Conservation (phyloP, 805 yeast genomes). For the Maudiozyma saulgeensis region DNA sequence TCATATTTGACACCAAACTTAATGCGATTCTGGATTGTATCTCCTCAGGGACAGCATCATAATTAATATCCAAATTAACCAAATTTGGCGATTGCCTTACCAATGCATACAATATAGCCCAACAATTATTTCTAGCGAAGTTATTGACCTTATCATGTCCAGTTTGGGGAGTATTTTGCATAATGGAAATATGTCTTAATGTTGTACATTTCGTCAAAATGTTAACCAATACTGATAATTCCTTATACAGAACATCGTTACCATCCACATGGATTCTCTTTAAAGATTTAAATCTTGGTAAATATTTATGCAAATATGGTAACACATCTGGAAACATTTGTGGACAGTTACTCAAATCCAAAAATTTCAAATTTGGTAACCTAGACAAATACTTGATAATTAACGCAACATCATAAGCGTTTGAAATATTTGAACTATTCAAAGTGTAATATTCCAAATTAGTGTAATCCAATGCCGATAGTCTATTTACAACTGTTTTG, state of each 20-base stretch:
- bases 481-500: constrained; percentile 20
- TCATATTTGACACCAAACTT: constrained; percentile 78
- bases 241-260: constrained; percentile 48
- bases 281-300: constrained; percentile 60
- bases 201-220: constrained; percentile 63
- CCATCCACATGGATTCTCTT: constrained; percentile 61
- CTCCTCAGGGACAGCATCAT: constrained; percentile 46
- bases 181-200: constrained; percentile 57
- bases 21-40: constrained; percentile 67
- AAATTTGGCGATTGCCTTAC: constrained; percentile 53
- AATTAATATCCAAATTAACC: constrained; percentile 59
- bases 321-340: constrained; percentile 55
- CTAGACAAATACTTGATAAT: constrained; percentile 44
- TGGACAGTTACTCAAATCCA: constrained; percentile 67
- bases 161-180: constrained; percentile 36
- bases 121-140: constrained; percentile 46
- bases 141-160: background rate
- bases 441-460: constrained; percentile 46
- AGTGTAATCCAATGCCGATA: constrained; percentile 14
- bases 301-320: constrained; percentile 46
- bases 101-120: constrained; percentile 58
- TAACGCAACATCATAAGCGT: constrained; percentile 41
- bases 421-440: constrained; percentile 50
- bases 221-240: constrained; percentile 53
- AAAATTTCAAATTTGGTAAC: constrained; percentile 50